Base-by-base conservation (phyloP, 2,329 filamentous ascomycete genomes). In the Pezicula rhizophila region DNA sequence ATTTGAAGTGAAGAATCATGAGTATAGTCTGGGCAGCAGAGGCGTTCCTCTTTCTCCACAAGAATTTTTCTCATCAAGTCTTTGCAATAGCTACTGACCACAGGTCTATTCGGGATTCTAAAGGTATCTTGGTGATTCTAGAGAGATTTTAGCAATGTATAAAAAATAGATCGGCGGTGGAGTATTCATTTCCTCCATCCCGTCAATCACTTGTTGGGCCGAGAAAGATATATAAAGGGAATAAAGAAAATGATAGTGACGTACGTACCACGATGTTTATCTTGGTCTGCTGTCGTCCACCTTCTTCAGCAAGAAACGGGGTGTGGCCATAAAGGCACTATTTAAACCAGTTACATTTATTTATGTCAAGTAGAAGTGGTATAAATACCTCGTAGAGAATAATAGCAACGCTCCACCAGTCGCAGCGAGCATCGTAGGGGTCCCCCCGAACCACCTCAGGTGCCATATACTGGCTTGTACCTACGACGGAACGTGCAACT, bases 391-490 rank as follows among this genome's bases (percentile, higher is more conserved):
- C 92, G 62, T 89, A 97, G 49, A 97, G 69, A 62, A 97, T 96
- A 63, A 97, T 83, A 46, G 90, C 92, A 58, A 97, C 80, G 68
- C 91, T 96, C 92, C 88, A 97, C 89, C 80, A 97, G 68, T 97
- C 92, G 68, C 92, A 97, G 62, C 92, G 79, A 26, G 88, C 92
- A 68, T 97, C 93, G 66, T 97, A 97, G 34, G 77, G 71, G 43
- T 89, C 79, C 25, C 91, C 89, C 56, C 79, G 75, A 50, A 96
- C 84, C 15, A 97, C 88, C 70, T 97, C 93, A 2, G 92, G 92
- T 1, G 93, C 92, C 93, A 96, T 97, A 71, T 97, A 97, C 64
- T 96, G 92, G 64, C 90, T 96, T 2, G 93, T 97, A 2, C 92
- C 92, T 10, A 97, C 92, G 1, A 96, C 83, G 41, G 90, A 96